These are phyloP conservation scores for Aleurites moluccanus DNA, from an alignment of 441 rosid genomes.

Conservation along the genomic window DNA sequence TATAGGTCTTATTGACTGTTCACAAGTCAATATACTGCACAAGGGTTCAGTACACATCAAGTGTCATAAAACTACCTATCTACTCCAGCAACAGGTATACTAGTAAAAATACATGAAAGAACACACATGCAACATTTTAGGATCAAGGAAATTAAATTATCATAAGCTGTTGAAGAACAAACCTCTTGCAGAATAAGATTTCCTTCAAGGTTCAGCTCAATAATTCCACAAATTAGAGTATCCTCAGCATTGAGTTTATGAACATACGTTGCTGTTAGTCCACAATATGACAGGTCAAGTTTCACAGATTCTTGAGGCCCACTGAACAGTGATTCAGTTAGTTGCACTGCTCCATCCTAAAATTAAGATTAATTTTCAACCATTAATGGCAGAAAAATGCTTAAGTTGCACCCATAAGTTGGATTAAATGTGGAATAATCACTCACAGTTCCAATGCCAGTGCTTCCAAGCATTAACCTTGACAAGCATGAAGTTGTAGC, in stretches of 20 bases:
- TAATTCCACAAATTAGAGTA: conserved; percentile 46
- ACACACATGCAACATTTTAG: background rate
- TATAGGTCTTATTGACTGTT: background rate
- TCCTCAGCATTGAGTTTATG: conserved; percentile 37
- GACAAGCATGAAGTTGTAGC: conserved; percentile 64
- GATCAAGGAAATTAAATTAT: background rate
- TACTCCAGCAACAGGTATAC: background rate
- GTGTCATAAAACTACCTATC: background rate
- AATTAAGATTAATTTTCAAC: conserved; percentile 21
- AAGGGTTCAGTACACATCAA: background rate
- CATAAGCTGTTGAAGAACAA: conserved; percentile 25
- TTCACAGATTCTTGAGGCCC: conserved; percentile 62
- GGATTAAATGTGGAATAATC: background rate
- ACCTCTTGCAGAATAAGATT: conserved; percentile 76
- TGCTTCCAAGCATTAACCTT: conserved; percentile 74
- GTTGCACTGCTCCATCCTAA: conserved; percentile 72
- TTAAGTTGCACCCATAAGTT: conserved; percentile 5
- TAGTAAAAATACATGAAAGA: background rate
- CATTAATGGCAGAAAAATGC: conserved; percentile 21
- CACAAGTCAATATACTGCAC: background rate
- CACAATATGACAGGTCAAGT: conserved; percentile 81
- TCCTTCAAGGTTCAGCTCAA: conserved; percentile 80
- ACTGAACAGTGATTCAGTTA: conserved; percentile 57
- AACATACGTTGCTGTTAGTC: conserved; percentile 49
- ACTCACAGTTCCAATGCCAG: conserved; percentile 81